These are phyloP conservation scores for Xylariaceae sp. DNA, from an alignment of 2,329 filamentous ascomycete genomes.

Conservation along the genomic window DNA sequence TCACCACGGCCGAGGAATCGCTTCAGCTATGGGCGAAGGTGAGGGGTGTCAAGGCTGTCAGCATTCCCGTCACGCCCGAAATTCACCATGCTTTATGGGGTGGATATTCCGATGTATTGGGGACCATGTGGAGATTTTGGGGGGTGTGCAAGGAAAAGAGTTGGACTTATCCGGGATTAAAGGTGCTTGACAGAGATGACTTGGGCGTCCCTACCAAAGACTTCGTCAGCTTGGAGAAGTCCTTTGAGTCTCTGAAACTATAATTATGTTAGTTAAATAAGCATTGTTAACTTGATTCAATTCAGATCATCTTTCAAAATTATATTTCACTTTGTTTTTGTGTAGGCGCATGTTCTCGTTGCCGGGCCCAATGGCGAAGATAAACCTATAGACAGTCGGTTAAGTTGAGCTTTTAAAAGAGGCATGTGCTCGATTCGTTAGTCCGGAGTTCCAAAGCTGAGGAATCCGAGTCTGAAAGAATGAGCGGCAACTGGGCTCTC, in stretches of 20 bases:
- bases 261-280: background rate
- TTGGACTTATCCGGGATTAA: conserved; percentile 8
- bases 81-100: conserved; percentile 8
- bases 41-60: conserved; percentile 11
- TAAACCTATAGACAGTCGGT: too few relatives aligned
- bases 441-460: conserved; percentile 58
- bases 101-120: conserved; percentile 8
- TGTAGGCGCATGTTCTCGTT: too few relatives aligned
- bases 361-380: too few relatives aligned
- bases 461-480: conserved; percentile 60
- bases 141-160: conserved; percentile 10
- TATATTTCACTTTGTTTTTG: too few relatives aligned
- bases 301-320: too few relatives aligned
- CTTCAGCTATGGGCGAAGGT: conserved; percentile 12
- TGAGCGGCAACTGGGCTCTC: conserved; percentile 38
- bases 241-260: conserved; percentile 8
- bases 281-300: background rate
- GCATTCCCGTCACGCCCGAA: conserved; percentile 11
- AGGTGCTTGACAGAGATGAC: conserved; percentile 9
- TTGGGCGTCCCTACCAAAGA: conserved; percentile 12
- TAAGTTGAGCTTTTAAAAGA: background rate
- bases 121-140: conserved; percentile 15
- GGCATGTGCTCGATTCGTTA: conserved; percentile 61
- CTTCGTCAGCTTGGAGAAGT: conserved; percentile 7
- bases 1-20: conserved; percentile 9